Conservation (phyloP, 345 rosid species). For the Eucalyptus grandis region DNA sequence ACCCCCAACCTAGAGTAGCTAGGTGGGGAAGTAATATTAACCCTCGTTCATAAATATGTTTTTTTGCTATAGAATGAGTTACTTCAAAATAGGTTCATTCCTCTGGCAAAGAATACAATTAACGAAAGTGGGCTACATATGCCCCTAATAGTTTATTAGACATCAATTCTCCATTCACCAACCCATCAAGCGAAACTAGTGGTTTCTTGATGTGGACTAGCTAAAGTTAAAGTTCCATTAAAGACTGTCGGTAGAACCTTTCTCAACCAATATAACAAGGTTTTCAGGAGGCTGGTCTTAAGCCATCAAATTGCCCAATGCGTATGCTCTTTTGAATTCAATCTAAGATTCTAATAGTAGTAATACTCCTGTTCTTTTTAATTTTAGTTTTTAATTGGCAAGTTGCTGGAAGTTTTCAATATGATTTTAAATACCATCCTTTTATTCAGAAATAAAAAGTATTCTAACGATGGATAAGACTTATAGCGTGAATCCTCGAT, state of each 20-base stretch:
- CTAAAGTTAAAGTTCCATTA: not conserved
- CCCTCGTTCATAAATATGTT: slow-evolving; percentile 3
- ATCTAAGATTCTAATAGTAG: not conserved
- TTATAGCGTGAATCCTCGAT: not conserved
- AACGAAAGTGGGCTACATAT: too few species aligned
- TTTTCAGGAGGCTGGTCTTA: not conserved
- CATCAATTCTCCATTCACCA: not conserved
- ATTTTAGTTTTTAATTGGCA: not conserved
- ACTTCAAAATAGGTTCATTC: not conserved
- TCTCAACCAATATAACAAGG: not conserved
- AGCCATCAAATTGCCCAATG: not conserved
- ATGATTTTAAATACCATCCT: not conserved
- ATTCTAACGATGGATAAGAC: not conserved
- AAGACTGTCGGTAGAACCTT: not conserved
- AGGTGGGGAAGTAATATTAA: slow-evolving; percentile 2
- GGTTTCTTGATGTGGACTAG: not conserved
- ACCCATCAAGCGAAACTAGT: not conserved
- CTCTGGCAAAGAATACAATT: too few species aligned
- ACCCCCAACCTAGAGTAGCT: not conserved
- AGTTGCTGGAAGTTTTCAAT: not conserved
- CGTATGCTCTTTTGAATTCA: not conserved
- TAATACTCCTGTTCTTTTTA: not conserved
- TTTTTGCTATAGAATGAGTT: not conserved
- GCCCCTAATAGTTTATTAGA: too few species aligned
- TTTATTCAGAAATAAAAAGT: not conserved